These are phyloP conservation scores for Podaxis mareebaensis DNA, from an alignment of 768 basidiomycete species.

Conservation along the genomic window DNA sequence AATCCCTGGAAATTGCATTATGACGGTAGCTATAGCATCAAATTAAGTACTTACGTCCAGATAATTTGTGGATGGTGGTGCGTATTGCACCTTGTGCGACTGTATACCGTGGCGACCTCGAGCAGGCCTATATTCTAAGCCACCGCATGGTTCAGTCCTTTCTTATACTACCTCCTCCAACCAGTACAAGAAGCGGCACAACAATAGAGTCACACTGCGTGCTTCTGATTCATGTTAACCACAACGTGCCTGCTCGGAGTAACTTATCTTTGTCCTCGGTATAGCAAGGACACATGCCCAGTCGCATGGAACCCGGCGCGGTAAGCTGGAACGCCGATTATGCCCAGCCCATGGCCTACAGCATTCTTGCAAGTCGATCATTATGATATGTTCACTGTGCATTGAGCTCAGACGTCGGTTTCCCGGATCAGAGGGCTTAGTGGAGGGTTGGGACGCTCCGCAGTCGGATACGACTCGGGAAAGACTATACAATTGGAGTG, in stretches of 20 bases:
- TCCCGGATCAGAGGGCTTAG: no score
- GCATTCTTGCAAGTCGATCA: background rate
- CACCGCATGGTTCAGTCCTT: background rate
- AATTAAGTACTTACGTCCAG: background rate
- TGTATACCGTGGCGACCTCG: background rate
- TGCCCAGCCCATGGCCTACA: no score
- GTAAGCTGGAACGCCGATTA: no score
- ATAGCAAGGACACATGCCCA: background rate
- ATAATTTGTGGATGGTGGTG: background rate
- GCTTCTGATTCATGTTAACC: constrained; percentile 2
- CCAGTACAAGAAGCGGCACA: background rate
- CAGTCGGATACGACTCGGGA: no score
- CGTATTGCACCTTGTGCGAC: background rate
- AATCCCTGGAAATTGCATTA: constrained; percentile 1
- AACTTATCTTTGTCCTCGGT: background rate
- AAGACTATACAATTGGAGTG: no score
- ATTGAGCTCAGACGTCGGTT: no score
- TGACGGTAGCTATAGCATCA: constrained; percentile 1
- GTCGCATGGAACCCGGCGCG: background rate
- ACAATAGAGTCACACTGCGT: background rate
- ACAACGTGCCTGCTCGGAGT: background rate
- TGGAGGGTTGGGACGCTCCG: no score
- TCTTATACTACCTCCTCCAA: background rate
- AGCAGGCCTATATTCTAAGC: background rate
- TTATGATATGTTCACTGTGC: no score